A percentile compares a stretch with the other conserved stretches of the same genome.
These are phyloP conservation scores for Cercophora sp. DNA, from an alignment of 495 filamentous ascomycete species.

Conservation along the genomic window DNA sequence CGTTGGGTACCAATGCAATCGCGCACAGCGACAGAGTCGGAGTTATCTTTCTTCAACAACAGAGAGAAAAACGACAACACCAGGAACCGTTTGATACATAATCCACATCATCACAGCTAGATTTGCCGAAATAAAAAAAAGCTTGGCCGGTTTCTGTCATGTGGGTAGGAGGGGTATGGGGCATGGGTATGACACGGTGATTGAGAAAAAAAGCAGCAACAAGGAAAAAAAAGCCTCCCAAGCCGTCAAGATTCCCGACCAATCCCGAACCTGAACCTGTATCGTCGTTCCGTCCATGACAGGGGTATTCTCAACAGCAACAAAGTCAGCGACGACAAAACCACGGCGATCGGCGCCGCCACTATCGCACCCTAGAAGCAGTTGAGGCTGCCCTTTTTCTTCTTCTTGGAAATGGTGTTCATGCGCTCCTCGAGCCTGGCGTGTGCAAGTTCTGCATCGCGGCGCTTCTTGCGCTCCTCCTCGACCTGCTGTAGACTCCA, in stretches of 20 bases:
- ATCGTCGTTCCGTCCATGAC: too few relatives aligned
- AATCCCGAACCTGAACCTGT: background rate
- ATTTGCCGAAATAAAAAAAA: too few relatives aligned
- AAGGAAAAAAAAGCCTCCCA: background rate
- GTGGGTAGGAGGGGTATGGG: background rate
- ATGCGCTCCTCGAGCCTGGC: conserved; percentile 90
- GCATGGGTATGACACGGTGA: background rate
- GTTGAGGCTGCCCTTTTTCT: conserved; percentile 93
- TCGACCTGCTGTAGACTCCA: conserved; percentile 90
- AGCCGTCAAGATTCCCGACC: background rate
- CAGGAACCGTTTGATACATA: conserved; percentile 8
- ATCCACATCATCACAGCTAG: conserved; percentile 5
- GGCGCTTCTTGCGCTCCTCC: conserved; percentile 82
- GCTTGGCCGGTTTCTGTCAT: too few relatives aligned
- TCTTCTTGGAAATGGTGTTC: conserved; percentile 89
- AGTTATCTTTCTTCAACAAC: too few relatives aligned
- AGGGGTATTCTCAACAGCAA: too few relatives aligned
- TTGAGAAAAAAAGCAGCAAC: background rate
- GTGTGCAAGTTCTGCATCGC: conserved; percentile 81
- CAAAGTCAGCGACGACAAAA: background rate
- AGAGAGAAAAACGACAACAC: background rate
- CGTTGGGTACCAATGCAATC: too few relatives aligned
- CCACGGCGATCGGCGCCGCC: conserved; percentile 9
- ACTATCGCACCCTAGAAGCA: conserved; percentile 96
- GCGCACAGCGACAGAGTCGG: too few relatives aligned